phyloP scores from a whole-genome alignment of 495 filamentous ascomycete species.

The Eremomyces bilateralis region DNA sequence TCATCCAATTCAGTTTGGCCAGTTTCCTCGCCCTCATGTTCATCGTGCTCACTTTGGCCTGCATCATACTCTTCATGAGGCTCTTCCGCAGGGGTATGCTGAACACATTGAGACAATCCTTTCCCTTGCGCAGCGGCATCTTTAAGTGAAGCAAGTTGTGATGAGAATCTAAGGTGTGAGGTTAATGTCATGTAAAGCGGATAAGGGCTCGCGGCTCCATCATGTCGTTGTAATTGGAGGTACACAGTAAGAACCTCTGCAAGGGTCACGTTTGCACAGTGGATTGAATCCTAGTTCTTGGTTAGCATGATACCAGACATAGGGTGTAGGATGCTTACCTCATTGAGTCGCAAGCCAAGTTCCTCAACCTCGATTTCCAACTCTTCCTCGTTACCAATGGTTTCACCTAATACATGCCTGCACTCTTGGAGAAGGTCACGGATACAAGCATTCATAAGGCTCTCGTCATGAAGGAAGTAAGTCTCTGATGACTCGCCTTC shows the following conservation, averaged over 20 bases:
- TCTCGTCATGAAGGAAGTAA: conserved; percentile 52
- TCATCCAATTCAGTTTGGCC: too few species aligned
- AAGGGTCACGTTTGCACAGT: conserved; percentile 26
- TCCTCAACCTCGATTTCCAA: conserved; percentile 44
- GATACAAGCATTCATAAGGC: conserved; percentile 33
- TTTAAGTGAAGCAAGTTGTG: conserved; percentile 21
- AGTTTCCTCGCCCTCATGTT: conserved; percentile 1
- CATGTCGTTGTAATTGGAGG: conserved; percentile 34
- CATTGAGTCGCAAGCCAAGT: conserved; percentile 46
- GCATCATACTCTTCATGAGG: conserved; percentile 16
- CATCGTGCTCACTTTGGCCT: conserved; percentile 10
- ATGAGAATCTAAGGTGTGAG: conserved; percentile 27
- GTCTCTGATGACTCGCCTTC: conserved; percentile 42
- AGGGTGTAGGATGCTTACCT: conserved; percentile 28
- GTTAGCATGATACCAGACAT: not conserved
- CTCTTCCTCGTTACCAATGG: conserved; percentile 44
- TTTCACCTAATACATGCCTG: conserved; percentile 42
- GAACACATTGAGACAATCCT: conserved; percentile 30
- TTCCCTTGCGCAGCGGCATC: conserved; percentile 33
- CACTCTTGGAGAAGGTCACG: conserved; percentile 38
- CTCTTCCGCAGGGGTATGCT: not conserved
- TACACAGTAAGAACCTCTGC: conserved; percentile 35
- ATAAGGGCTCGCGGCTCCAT: conserved; percentile 29
- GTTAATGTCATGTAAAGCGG: conserved; percentile 34
- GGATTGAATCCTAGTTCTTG: conserved; percentile 22